These are phyloP conservation scores for Malbranchea cinnamomea DNA, from an alignment of 2,329 filamentous ascomycete genomes.

Conservation along the genomic window DNA sequence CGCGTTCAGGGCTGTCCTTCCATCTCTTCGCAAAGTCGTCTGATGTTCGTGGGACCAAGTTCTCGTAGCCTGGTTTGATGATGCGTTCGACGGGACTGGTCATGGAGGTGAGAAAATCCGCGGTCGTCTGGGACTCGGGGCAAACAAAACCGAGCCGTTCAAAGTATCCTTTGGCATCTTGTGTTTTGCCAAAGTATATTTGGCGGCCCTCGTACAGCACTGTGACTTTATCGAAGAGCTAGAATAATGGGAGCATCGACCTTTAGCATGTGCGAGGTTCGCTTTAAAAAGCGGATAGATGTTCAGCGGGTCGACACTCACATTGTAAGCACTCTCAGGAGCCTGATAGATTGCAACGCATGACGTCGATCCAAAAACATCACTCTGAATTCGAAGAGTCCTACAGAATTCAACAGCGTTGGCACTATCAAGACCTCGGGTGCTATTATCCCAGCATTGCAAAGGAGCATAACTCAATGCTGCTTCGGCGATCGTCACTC, in stretches of 20 bases:
- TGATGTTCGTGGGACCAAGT: constrained; percentile 46
- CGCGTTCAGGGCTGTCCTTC: constrained; percentile 38
- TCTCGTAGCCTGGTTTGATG: constrained; percentile 44
- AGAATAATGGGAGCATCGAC: constrained; percentile 15
- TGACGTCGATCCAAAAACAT: constrained; percentile 67
- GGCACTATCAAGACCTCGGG: constrained; percentile 51
- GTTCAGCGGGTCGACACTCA: constrained; percentile 1
- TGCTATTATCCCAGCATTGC: constrained; percentile 61
- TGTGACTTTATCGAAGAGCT: constrained; percentile 67
- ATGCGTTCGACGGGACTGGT: constrained; percentile 68
- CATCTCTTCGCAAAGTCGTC: constrained; percentile 51
- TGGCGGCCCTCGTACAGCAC: constrained; percentile 63
- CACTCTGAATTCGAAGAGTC: constrained; percentile 63
- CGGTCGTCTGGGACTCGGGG: constrained; percentile 61
- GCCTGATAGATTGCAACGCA: constrained; percentile 79
- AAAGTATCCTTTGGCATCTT: constrained; percentile 57
- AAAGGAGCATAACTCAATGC: constrained; percentile 60
- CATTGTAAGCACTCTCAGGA: constrained; percentile 60
- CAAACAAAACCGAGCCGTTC: constrained; percentile 59
- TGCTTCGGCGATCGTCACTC: constrained; percentile 69
- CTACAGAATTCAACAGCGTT: constrained; percentile 52
- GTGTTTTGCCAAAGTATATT: constrained; percentile 56
- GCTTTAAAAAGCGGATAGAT: background rate
- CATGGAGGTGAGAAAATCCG: constrained; percentile 68
- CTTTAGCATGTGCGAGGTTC: background rate